phyloP scores from a whole-genome alignment of 306 rosid species.

The Clitoria ternatea region DNA sequence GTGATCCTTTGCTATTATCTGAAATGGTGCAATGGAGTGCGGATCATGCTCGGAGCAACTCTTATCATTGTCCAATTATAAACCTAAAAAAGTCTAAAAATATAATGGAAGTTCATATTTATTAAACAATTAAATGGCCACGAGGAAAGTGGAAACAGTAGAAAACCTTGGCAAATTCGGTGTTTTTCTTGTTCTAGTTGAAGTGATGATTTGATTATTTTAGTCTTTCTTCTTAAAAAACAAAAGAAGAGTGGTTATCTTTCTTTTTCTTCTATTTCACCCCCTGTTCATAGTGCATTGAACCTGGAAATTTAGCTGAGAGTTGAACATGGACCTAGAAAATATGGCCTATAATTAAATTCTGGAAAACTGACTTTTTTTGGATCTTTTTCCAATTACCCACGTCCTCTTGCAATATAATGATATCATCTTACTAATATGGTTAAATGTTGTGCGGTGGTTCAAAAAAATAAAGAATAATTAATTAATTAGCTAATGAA shows the following conservation, averaged over 20 bases:
- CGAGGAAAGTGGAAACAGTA: background rate
- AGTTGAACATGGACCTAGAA: conserved; percentile 7
- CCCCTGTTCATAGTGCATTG: conserved; percentile 5
- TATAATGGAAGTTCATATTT: no score
- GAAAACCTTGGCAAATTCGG: background rate
- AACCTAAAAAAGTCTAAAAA: no score
- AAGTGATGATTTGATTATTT: background rate
- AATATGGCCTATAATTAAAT: background rate
- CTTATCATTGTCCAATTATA: conserved; percentile 5
- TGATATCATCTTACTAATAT: background rate
- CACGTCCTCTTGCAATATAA: no score
- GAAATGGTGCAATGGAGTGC: conserved; percentile 20
- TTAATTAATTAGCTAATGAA: no score
- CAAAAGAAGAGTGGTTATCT: background rate
- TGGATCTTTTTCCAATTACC: no score
- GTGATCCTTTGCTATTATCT: background rate
- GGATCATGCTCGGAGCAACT: conserved; percentile 21
- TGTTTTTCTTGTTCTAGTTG: background rate
- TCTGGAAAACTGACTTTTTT: background rate
- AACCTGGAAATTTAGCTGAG: conserved; percentile 11
- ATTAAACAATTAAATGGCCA: background rate
- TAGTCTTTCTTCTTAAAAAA: background rate
- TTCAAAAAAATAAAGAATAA: no score
- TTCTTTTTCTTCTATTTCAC: background rate
- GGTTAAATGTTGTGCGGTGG: no score